phyloP scores from a whole-genome alignment of 2,329 filamentous ascomycete genomes.

The Beauveria brongniartii region DNA sequence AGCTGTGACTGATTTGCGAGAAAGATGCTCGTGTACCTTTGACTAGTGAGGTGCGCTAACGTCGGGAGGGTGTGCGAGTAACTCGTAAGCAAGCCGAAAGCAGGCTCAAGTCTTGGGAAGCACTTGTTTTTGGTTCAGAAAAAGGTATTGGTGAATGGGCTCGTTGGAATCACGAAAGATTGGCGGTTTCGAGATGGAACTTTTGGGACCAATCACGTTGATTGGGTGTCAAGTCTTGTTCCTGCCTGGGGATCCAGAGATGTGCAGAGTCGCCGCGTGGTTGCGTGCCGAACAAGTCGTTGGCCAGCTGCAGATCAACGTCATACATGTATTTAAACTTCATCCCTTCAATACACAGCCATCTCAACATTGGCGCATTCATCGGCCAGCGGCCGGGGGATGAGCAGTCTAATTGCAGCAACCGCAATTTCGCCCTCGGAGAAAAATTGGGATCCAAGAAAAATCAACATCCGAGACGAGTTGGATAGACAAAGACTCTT shows the following conservation, averaged over 20 bases:
- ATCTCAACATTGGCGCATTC: neutral
- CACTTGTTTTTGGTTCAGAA: neutral
- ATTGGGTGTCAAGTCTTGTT: neutral
- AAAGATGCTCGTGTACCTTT: neutral
- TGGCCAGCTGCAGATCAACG: neutral
- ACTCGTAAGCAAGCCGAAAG: neutral
- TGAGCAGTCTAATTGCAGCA: neutral
- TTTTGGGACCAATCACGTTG: neutral
- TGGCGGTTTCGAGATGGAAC: neutral
- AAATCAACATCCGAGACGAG: too few relatives aligned
- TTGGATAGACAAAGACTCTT: too few relatives aligned
- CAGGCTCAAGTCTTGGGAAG: neutral
- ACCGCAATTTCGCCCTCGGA: too few relatives aligned
- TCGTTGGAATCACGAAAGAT: neutral
- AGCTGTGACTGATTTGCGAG: neutral
- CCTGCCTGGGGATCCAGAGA: neutral
- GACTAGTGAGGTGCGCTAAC: neutral
- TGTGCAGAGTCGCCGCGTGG: neutral
- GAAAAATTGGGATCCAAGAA: too few relatives aligned
- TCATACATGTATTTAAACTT: conserved; percentile 1
- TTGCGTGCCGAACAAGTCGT: neutral
- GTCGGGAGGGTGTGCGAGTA: neutral
- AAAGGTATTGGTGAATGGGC: neutral
- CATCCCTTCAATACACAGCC: neutral
- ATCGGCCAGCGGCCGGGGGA: neutral